These are phyloP conservation scores for Globisporangium solare DNA, from an alignment of 352 stramenopile genomes.

Conservation along the genomic window DNA sequence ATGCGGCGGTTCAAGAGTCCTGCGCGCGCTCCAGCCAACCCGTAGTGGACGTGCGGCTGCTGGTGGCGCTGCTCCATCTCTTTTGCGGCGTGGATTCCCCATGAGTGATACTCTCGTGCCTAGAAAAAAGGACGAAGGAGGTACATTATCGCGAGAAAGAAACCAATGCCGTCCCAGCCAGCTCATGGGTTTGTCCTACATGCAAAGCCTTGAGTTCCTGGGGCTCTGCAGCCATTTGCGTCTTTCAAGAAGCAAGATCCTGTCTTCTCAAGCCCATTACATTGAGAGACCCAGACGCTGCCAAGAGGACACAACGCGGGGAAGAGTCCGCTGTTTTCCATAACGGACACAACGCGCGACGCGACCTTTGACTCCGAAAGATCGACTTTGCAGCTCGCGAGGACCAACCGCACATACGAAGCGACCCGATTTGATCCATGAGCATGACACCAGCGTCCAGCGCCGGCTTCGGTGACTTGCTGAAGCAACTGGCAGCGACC, in stretches of 20 bases:
- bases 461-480: neutral
- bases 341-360: neutral
- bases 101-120: conserved; percentile 38
- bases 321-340: neutral
- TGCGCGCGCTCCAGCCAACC: conserved; percentile 19
- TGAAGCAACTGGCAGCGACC: neutral
- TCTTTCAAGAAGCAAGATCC: neutral
- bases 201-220: conserved; percentile 18
- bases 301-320: neutral
- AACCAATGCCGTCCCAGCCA: neutral
- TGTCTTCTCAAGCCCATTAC: neutral
- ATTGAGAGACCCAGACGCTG: neutral
- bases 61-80: conserved; percentile 20
- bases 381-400: neutral
- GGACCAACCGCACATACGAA: too few species aligned
- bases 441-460: too few species aligned
- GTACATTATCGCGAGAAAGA: neutral
- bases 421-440: too few species aligned
- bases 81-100: conserved; percentile 35
- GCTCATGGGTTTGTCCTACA: neutral
- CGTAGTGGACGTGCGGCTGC: conserved; percentile 14
- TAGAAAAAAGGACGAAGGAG: conserved; percentile 10
- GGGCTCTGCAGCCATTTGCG: conserved; percentile 1
- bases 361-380: neutral
- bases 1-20: conserved; percentile 41